Conservation (phyloP, 2,329 filamentous ascomycete species). For the Penicillium rolfsii region DNA sequence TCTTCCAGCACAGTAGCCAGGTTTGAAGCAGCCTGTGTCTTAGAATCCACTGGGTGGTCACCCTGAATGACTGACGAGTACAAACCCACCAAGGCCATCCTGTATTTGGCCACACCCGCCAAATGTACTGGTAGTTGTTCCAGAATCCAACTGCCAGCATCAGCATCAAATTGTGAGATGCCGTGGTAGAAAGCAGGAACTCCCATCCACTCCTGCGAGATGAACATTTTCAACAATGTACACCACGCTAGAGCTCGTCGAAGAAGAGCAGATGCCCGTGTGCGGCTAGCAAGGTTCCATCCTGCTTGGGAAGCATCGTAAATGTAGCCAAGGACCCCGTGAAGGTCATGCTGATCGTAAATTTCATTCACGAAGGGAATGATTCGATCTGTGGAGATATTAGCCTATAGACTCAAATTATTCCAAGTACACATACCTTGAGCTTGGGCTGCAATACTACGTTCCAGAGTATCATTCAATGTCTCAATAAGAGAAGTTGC, state of each 20-base stretch:
- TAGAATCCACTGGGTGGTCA: constrained; percentile 33
- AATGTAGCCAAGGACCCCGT: constrained; percentile 31
- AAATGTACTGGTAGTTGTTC: constrained; percentile 36
- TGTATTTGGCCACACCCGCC: constrained; percentile 26
- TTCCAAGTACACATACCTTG: constrained; percentile 31
- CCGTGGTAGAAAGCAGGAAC: constrained; percentile 29
- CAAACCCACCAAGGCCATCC: constrained; percentile 31
- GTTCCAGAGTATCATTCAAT: constrained; percentile 41
- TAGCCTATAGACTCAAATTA: not conserved
- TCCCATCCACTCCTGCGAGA: constrained; percentile 20
- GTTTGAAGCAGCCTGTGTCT: constrained; percentile 35
- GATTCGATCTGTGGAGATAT: constrained; percentile 25
- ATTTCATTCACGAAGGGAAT: constrained; percentile 26
- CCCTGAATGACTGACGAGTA: constrained; percentile 38
- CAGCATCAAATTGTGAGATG: constrained; percentile 37
- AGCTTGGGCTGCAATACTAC: constrained; percentile 33
- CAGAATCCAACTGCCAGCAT: constrained; percentile 42
- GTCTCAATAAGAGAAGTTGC: constrained; percentile 43
- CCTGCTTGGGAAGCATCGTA: constrained; percentile 33
- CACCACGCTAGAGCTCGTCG: constrained; percentile 42
- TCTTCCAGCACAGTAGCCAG: constrained; percentile 40
- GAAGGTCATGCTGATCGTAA: constrained; percentile 32
- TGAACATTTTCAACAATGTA: constrained; percentile 30
- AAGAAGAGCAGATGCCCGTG: constrained; percentile 41
- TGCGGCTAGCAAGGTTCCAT: constrained; percentile 34